Conservation (phyloP, 163 green algal species). For the Chlamydomonas reinhardtii region DNA sequence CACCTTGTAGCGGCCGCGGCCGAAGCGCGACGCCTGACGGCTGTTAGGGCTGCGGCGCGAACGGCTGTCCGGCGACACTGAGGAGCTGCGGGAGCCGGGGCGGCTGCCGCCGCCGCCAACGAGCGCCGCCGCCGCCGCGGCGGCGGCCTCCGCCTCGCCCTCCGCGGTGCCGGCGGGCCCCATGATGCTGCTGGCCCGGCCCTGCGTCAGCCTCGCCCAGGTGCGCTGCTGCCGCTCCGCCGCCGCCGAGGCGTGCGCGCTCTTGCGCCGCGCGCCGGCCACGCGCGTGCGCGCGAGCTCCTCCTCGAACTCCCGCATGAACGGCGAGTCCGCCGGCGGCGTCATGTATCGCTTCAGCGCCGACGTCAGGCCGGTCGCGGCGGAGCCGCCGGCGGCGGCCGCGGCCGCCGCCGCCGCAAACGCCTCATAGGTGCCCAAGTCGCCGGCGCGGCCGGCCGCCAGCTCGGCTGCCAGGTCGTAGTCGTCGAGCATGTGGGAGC, state of each 20-base stretch:
- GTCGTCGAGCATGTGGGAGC: conserved; percentile 43
- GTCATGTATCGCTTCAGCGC: not conserved
- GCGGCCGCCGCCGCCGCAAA: no score
- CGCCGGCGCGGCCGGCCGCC: conserved; percentile 7
- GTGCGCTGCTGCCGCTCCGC: not conserved
- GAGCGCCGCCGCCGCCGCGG: no score
- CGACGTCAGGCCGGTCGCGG: not conserved
- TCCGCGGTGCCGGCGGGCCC: not conserved
- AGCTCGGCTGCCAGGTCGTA: conserved; percentile 54
- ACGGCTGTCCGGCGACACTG: not conserved
- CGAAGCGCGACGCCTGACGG: conserved; percentile 15
- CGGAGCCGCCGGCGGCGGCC: no score
- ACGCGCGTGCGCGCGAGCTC: conserved; percentile 25
- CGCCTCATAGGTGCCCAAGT: not conserved
- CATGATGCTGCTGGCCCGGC: not conserved
- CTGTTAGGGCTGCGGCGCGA: not conserved
- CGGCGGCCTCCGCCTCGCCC: no score
- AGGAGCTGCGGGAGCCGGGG: not conserved
- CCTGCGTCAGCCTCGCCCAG: conserved; percentile 32
- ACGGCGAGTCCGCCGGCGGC: conserved; percentile 4
- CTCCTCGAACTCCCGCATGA: conserved; percentile 29
- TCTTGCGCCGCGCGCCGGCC: not conserved
- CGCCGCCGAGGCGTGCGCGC: not conserved
- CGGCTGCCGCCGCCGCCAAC: not conserved
- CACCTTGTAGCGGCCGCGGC: conserved; percentile 31